Evolutionary conservation across 345 rosid genomes (phyloP), one percentile per base, ranked within the genome.

Genomic region (Cardamine occulta): DNA sequence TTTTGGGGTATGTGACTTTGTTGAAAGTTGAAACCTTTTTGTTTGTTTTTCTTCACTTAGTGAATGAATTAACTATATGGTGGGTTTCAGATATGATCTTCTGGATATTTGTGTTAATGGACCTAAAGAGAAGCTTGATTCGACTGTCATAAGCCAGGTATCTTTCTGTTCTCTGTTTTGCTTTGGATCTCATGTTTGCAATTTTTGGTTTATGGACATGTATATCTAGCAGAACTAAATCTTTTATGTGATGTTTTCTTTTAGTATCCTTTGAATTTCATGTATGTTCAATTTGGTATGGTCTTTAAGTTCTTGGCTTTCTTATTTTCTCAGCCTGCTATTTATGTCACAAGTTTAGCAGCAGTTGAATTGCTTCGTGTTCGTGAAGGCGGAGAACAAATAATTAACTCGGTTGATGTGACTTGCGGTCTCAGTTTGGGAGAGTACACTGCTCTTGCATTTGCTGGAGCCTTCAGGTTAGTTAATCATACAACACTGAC

Each of bases 361-460:
- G 98, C 99, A 13, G 97, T 96, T 45, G 99, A 93, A 74, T 76
- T 96, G 65, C 88, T 93, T 19, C 91, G 97, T 51, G 88, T 87
- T 34, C 88, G 88, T 37, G 95, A 96, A 59, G 94, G 94, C 21
- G 98, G 99, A 15, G 91, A 84, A 65, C 88, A 88, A 66, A 88
- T 91, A 79, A 93, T 91, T 72, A 89, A 91, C 83, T 90, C 98
- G 12, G 88, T 88, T 74, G 96, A 96, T 84, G 96, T 93, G 54
- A 90, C 97, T 8, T 92, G 98, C 64, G 99, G 99, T 47, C 93
- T 96, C 42, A 96, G 98, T 84, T 85, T 96, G 73, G 99, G 99
- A 73, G 99, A 95, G 82, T 96, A 96, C 74, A 89, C 98, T 73
- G 98, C 99, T 58, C 84, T 96, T 10, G 94, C 99, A 40, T 96